Conservation (phyloP, 2,329 filamentous ascomycete genomes). For the Colletotrichum cuscutae region DNA sequence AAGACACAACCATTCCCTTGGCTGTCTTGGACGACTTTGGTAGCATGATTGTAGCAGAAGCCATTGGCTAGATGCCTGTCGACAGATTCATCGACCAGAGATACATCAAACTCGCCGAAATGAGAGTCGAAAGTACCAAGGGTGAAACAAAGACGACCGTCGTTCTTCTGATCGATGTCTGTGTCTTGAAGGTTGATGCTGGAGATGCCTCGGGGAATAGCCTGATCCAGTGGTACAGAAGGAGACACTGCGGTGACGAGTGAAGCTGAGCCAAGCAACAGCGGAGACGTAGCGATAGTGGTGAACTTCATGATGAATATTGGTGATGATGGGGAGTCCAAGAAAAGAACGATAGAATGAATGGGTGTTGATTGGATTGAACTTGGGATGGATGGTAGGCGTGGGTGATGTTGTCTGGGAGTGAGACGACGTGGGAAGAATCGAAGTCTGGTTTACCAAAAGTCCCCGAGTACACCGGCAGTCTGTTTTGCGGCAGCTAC, state of each 20-base stretch:
- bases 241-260: background rate
- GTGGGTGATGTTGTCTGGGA: background rate
- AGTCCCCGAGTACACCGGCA: background rate
- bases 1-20: background rate
- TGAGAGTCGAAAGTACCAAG: background rate
- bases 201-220: background rate
- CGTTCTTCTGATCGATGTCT: background rate
- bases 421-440: background rate
- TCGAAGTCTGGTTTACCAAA: background rate
- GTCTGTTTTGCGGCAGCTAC: background rate
- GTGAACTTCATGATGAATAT: background rate
- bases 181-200: too few species aligned
- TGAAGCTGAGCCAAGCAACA: background rate
- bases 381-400: background rate
- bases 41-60: background rate
- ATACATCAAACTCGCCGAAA: background rate
- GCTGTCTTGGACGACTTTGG: background rate
- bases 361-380: background rate
- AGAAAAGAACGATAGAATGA: background rate
- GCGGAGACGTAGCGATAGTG: background rate
- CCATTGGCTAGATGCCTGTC: background rate
- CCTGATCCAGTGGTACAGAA: too few species aligned
- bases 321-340: background rate
- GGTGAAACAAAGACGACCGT: background rate
- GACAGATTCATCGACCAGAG: background rate